Percentiles rank a stretch among this genome's conserved stretches.
Conservation (phyloP, 148 eudicot genomes). For the Chenopodium album region DNA sequence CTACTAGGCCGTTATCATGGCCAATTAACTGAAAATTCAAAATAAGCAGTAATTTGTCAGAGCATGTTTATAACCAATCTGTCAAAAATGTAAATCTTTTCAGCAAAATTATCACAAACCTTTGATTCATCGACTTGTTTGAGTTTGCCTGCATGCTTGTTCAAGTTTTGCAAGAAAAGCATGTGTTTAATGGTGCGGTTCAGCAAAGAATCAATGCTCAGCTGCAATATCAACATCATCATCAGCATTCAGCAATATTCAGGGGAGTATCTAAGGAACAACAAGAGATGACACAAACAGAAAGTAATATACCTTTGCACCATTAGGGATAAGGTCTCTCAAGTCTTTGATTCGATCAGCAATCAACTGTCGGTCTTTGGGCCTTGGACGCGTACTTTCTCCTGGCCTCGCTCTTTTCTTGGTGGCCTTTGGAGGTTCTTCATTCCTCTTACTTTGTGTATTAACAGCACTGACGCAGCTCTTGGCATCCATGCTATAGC, state of each 20-base stretch:
- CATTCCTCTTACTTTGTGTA: conserved; percentile 35
- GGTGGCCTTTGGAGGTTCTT: conserved; percentile 38
- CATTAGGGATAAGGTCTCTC: conserved; percentile 79
- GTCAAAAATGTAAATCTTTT: not conserved
- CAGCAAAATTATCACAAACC: conserved; percentile 37
- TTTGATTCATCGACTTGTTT: conserved; percentile 48
- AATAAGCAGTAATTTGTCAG: not conserved
- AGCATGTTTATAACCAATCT: not conserved
- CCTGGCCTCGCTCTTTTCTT: conserved; percentile 81
- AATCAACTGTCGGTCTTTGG: conserved; percentile 82
- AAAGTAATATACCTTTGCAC: conserved; percentile 57
- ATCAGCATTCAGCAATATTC: conserved; percentile 8
- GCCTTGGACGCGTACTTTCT: conserved; percentile 61
- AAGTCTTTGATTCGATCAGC: conserved; percentile 74
- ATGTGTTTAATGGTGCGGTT: conserved; percentile 70
- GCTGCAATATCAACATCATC: conserved; percentile 43
- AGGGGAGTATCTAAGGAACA: not conserved
- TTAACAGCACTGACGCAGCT: conserved; percentile 39
- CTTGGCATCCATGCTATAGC: conserved; percentile 36
- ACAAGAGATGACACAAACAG: not conserved
- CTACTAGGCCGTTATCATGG: conserved; percentile 27
- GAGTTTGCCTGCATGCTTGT: conserved; percentile 57
- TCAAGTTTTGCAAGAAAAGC: conserved; percentile 66
- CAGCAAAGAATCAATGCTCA: conserved; percentile 73
- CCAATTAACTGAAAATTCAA: conserved; percentile 30